A percentile compares a stretch with the other conserved stretches of the same genome.
Evolutionary conservation across 768 basidiomycete species (phyloP).

Genomic region (Omphalotus guepiniiformis): DNA sequence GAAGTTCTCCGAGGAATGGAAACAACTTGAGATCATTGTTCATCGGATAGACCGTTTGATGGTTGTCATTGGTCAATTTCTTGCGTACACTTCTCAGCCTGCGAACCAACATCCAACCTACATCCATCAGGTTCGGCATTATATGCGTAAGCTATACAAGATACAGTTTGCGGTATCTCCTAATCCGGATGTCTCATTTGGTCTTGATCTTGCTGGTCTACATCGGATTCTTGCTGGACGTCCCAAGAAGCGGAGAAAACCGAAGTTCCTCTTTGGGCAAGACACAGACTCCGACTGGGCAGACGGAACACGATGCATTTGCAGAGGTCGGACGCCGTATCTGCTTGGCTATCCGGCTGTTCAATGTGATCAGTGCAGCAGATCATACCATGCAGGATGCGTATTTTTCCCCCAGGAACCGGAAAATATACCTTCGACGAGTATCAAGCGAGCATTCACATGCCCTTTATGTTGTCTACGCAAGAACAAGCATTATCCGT

Average conservation of each 20-base stretch:
- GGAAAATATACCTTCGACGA: constrained; percentile 23
- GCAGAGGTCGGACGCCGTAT: constrained; percentile 63
- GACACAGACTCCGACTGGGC: constrained; percentile 70
- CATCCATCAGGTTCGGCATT: constrained; percentile 81
- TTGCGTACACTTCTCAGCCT: constrained; percentile 64
- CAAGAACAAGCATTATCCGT: constrained; percentile 65
- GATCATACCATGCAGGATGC: constrained; percentile 68
- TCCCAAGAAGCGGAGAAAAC: constrained; percentile 57
- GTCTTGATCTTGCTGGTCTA: constrained; percentile 76
- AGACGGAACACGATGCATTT: constrained; percentile 79
- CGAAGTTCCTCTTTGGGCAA: constrained; percentile 69
- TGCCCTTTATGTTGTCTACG: constrained; percentile 79
- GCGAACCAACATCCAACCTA: constrained; percentile 73
- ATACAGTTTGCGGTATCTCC: constrained; percentile 88
- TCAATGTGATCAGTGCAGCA: constrained; percentile 62
- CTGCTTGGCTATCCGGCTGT: constrained; percentile 59
- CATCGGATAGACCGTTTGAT: constrained; percentile 75
- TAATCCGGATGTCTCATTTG: constrained; percentile 75
- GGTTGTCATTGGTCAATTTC: constrained; percentile 72
- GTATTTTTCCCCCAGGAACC: constrained; percentile 62
- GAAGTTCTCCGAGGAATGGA: constrained; percentile 77
- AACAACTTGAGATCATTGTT: constrained; percentile 74
- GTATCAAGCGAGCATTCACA: constrained; percentile 35
- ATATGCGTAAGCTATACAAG: constrained; percentile 86
- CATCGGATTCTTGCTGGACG: constrained; percentile 77